phyloP scores from a whole-genome alignment of 139 green algal genomes.

The Bryopsis sp. region DNA sequence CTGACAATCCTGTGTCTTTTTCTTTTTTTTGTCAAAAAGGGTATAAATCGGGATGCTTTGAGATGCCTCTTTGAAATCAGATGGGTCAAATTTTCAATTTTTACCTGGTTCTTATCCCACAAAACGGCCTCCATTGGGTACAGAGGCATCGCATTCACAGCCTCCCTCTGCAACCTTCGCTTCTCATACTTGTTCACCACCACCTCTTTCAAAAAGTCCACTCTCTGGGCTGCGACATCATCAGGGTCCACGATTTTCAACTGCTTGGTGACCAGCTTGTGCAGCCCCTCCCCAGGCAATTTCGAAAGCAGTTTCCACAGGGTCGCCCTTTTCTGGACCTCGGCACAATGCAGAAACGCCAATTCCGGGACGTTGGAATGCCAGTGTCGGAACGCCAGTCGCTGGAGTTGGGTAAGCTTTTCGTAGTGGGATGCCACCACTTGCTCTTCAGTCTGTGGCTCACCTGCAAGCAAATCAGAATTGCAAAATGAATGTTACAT shows the following conservation, averaged over 20 bases:
- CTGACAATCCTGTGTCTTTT: too few relatives aligned
- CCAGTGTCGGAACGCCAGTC: slow-evolving; percentile 78
- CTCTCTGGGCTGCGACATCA: slow-evolving; percentile 49
- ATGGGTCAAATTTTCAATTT: slow-evolving; percentile 20
- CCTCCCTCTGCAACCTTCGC: slow-evolving; percentile 52
- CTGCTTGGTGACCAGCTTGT: slow-evolving; percentile 55
- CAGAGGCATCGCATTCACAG: slow-evolving; percentile 86
- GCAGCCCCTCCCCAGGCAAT: slow-evolving; percentile 59
- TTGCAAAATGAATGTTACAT: too few relatives aligned
- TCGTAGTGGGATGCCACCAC: slow-evolving; percentile 62
- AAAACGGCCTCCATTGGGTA: slow-evolving; percentile 94
- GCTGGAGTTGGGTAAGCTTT: slow-evolving; percentile 74
- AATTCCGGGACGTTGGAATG: slow-evolving; percentile 55
- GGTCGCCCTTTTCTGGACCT: slow-evolving; percentile 50
- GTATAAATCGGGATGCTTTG: too few relatives aligned
- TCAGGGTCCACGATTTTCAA: slow-evolving; percentile 61
- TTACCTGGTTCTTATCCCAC: slow-evolving; percentile 79
- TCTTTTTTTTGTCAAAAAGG: too few relatives aligned
- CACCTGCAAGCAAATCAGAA: too few relatives aligned
- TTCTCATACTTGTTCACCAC: slow-evolving; percentile 67
- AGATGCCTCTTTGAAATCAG: too few relatives aligned
- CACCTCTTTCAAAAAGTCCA: slow-evolving; percentile 70
- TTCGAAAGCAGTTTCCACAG: slow-evolving; percentile 44
- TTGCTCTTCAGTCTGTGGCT: slow-evolving; percentile 76
- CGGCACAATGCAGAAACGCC: slow-evolving; percentile 70